A percentile compares a stretch with the other conserved stretches of the same genome.
These are phyloP conservation scores for Colletotrichum tamarilloi DNA, from an alignment of 2,329 filamentous ascomycete genomes.

Conservation along the genomic window DNA sequence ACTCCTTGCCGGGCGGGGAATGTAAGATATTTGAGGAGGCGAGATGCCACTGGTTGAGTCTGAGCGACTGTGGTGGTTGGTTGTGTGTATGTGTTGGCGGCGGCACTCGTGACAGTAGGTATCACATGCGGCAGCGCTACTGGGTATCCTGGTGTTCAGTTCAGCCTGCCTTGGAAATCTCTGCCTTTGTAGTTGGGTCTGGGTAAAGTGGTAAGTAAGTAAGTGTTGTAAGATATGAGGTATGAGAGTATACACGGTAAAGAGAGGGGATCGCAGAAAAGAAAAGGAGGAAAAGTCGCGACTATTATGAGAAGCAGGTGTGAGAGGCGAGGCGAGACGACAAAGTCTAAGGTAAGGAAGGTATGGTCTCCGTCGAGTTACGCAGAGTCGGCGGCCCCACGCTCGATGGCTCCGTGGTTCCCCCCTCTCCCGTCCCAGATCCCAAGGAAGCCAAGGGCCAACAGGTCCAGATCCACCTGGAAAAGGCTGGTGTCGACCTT, in stretches of 20 bases:
- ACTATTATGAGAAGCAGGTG: slow-evolving; percentile 14
- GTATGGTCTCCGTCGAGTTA: slow-evolving; percentile 15
- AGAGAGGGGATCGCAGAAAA: background rate
- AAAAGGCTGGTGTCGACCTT: slow-evolving; percentile 10
- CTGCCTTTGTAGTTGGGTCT: slow-evolving; percentile 18
- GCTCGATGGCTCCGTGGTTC: slow-evolving; percentile 4
- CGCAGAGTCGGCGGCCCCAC: slow-evolving; percentile 23
- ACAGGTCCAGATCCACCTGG: background rate
- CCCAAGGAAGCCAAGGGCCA: background rate
- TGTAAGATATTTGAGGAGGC: slow-evolving; percentile 15
- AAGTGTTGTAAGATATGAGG: background rate
- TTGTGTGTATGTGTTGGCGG: slow-evolving; percentile 15
- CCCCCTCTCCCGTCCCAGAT: background rate
- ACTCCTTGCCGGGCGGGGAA: background rate
- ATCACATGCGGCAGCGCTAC: slow-evolving; percentile 31
- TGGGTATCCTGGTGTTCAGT: slow-evolving; percentile 18
- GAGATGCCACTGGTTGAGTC: slow-evolving; percentile 10
- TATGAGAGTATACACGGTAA: background rate
- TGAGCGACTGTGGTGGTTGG: slow-evolving; percentile 8
- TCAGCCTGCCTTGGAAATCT: slow-evolving; percentile 24
- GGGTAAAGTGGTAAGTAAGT: background rate
- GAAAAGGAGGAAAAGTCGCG: background rate
- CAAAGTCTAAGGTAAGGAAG: slow-evolving; percentile 3
- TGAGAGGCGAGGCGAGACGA: slow-evolving; percentile 6
- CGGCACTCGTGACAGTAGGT: slow-evolving; percentile 18